Evolutionary conservation across 1,139 yeast species (phyloP).

Genomic region (Pichia terricola): DNA sequence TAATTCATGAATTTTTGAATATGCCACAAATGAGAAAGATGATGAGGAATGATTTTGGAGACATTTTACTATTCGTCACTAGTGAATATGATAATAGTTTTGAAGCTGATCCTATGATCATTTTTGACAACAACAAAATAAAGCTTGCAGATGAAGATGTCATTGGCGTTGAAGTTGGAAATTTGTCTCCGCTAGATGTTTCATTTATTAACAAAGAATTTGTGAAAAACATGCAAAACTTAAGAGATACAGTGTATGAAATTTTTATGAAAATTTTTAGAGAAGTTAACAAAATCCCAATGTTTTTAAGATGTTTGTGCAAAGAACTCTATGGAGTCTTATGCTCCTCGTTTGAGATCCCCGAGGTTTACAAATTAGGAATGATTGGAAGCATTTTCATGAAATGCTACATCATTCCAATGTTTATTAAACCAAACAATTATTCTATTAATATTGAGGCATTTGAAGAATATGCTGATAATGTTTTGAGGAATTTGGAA

Average conservation of each 20-base stretch:
- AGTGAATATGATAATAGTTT: constrained; percentile 52
- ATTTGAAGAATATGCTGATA: background rate
- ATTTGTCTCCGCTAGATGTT: constrained; percentile 60
- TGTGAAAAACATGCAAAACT: constrained; percentile 60
- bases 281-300: constrained; percentile 45
- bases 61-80: constrained; percentile 35
- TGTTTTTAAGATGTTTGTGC: constrained; percentile 46
- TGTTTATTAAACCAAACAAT: constrained; percentile 60
- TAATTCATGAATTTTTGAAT: constrained; percentile 48
- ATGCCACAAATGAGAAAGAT: constrained; percentile 51
- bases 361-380: constrained; percentile 47
- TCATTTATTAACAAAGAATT: constrained; percentile 60
- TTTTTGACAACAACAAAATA: constrained; percentile 37
- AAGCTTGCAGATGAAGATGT: constrained; percentile 19
- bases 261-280: constrained; percentile 37
- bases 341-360: constrained; percentile 36
- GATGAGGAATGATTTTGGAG: constrained; percentile 44
- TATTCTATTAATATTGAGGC: constrained; percentile 37
- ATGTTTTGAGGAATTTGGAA: constrained; percentile 40
- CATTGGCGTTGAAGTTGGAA: constrained; percentile 22
- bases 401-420: constrained; percentile 54
- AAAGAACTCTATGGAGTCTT: constrained; percentile 30
- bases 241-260: constrained; percentile 64
- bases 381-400: constrained; percentile 63
- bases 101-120: constrained; percentile 74